Evolutionary conservation across 192 early-diverging fungal genomes (phyloP).

Genomic region (Coemansia sp.): DNA sequence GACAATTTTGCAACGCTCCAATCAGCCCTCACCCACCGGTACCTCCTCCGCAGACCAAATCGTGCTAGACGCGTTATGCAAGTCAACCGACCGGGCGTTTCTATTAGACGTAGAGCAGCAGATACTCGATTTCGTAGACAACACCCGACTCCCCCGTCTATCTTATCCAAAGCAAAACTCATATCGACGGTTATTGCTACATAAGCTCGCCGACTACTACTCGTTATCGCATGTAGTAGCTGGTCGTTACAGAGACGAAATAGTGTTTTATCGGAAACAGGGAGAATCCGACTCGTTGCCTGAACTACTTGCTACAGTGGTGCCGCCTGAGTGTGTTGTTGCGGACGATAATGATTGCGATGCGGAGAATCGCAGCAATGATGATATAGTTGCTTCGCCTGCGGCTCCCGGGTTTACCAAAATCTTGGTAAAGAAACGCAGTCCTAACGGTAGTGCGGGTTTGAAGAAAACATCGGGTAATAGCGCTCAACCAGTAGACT

Average conservation of each 20-base stretch:
- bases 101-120: constrained; percentile 17
- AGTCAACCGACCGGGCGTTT: constrained; percentile 21
- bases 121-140: constrained; percentile 14
- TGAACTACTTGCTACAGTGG: not conserved
- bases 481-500: not conserved
- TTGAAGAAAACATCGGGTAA: not conserved
- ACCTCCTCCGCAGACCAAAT: constrained; percentile 13
- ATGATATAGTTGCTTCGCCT: not conserved
- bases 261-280: constrained; percentile 27
- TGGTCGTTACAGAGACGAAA: constrained; percentile 22
- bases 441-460: not conserved
- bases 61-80: constrained; percentile 13
- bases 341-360: not conserved
- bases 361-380: not conserved
- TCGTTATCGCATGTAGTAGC: constrained; percentile 26
- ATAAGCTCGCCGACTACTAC: constrained; percentile 34
- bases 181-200: constrained; percentile 27
- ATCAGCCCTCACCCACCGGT: not conserved
- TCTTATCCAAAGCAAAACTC: constrained; percentile 28
- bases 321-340: not conserved
- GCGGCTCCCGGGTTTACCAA: constrained; percentile 12
- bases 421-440: constrained; percentile 20
- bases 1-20: not conserved
- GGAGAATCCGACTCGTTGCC: not conserved
- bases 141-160: constrained; percentile 3